These are phyloP conservation scores for Pythium rishiriense DNA, from an alignment of 352 stramenopile species.

Conservation along the genomic window DNA sequence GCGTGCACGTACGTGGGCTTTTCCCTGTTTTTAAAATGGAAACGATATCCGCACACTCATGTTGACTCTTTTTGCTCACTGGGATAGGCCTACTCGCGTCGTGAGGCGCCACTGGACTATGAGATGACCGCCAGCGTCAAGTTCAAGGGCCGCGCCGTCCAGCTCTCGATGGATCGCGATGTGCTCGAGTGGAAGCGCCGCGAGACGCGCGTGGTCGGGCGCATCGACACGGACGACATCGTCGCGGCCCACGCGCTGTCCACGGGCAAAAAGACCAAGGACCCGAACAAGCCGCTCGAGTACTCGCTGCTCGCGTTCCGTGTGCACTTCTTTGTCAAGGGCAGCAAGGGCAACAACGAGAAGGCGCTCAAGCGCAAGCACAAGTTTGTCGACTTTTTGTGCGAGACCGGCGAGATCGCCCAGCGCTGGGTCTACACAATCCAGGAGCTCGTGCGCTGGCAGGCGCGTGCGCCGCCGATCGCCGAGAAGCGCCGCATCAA, in stretches of 20 bases:
- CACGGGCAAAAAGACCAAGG: slow-evolving; percentile 20
- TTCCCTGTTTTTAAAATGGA: background rate
- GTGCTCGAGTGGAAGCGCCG: slow-evolving; percentile 53
- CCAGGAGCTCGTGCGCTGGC: slow-evolving; percentile 82
- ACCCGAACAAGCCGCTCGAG: slow-evolving; percentile 23
- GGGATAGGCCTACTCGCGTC: slow-evolving; percentile 66
- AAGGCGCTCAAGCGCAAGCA: slow-evolving; percentile 63
- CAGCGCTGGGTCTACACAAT: slow-evolving; percentile 64
- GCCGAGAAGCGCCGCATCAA: slow-evolving; percentile 74
- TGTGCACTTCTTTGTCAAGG: slow-evolving; percentile 79
- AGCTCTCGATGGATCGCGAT: slow-evolving; percentile 65
- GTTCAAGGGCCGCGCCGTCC: slow-evolving; percentile 49
- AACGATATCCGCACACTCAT: background rate
- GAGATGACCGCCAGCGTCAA: slow-evolving; percentile 49
- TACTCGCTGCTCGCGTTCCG: slow-evolving; percentile 37
- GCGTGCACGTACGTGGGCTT: slow-evolving; percentile 50
- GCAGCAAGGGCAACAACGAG: slow-evolving; percentile 43
- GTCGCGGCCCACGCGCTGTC: slow-evolving; percentile 52
- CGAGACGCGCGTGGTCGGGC: slow-evolving; percentile 39
- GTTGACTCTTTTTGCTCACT: background rate
- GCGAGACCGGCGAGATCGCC: slow-evolving; percentile 31
- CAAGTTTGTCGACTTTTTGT: slow-evolving; percentile 53
- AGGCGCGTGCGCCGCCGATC: slow-evolving; percentile 68
- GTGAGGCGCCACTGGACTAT: slow-evolving; percentile 67
- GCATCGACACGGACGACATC: slow-evolving; percentile 72